Evolutionary conservation across 129 eudicot genomes (phyloP), one percentile per base, ranked within the genome.

Genomic region (Cynara cardunculus): DNA sequence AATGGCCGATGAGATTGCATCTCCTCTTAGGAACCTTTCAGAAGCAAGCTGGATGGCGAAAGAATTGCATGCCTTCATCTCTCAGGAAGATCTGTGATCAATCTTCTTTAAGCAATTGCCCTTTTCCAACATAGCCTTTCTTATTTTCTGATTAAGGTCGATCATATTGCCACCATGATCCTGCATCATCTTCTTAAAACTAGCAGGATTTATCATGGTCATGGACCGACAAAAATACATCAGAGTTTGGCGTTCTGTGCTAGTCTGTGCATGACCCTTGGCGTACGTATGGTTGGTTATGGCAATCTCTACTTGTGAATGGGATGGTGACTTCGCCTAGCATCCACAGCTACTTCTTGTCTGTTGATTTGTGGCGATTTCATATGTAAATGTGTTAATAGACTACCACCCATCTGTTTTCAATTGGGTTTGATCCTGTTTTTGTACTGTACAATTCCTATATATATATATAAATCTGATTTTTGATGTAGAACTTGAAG

Each of bases 31-130:
- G 64, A 56, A 78, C 87, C 90, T 93, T 71, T 79, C 78, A 65
- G 96, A 87, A 75, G 90, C 79, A 41, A 93, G 88, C 77, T 89
- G 89, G 87, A 88, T 86, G 3, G 97, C 96, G 0, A 87, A 76
- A 82, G 87, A 90, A 76, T 81, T 93, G 46, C 75, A 76, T 79
- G 79, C 80, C 35, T 78, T 83, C 25, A 72, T 87, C 30, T 84
- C 75, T 26, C 73, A 32, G 73, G 84, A 86, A 61, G 67, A 37
- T 71, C 22, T 25, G 59, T 83, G 73, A 70, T 81, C 59, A 35
- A 78, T 77, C 73, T 77, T 32, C 7, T 14, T 21, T 21, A 62
- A 10, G 32, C 53, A 73, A 27, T 26, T 73, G 1, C 77, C 64
- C 28, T 24, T 39, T 73, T 4, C 75, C 16, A 24, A 14, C 73